A percentile compares a stretch with the other conserved stretches of the same genome.
Conservation (phyloP, 768 basidiomycete genomes). For the Daedalea quercina region DNA sequence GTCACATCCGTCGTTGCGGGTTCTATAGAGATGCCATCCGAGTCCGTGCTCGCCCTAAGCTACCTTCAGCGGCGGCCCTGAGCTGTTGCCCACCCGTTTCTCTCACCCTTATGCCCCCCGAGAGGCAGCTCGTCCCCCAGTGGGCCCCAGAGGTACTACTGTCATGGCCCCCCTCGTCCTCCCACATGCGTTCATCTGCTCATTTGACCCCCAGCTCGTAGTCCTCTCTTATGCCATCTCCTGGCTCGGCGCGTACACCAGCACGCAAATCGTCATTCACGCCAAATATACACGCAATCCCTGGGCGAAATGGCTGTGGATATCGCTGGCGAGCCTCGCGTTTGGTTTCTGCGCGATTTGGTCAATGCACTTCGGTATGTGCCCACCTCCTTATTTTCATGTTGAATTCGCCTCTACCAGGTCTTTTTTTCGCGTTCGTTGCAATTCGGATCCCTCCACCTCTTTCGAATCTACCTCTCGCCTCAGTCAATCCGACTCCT, state of each 20-base stretch:
- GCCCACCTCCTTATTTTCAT: not conserved
- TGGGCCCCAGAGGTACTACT: constrained; percentile 24
- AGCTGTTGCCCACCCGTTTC: not conserved
- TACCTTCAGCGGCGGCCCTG: not conserved
- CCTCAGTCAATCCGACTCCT: too few relatives aligned
- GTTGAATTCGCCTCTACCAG: not conserved
- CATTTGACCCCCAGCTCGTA: constrained; percentile 15
- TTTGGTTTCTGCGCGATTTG: constrained; percentile 24
- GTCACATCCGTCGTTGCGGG: too few relatives aligned
- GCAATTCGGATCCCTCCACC: not conserved
- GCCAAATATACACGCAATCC: constrained; percentile 20
- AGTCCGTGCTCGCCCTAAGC: too few relatives aligned
- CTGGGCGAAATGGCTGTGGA: constrained; percentile 19
- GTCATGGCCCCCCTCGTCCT: constrained; percentile 3
- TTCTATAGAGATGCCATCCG: too few relatives aligned
- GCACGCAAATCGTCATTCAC: constrained; percentile 24
- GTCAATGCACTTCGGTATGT: constrained; percentile 26
- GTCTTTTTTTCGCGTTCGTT: not conserved
- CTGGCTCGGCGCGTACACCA: constrained; percentile 24
- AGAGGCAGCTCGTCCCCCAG: constrained; percentile 18
- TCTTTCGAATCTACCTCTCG: not conserved
- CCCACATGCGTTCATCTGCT: not conserved
- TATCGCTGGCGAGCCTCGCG: constrained; percentile 20
- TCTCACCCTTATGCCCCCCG: constrained; percentile 1
- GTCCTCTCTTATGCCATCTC: constrained; percentile 23